Percentiles rank a stretch among this genome's conserved stretches.
phyloP scores from a whole-genome alignment of 139 green algal genomes.

The Picochlorum sp. region DNA sequence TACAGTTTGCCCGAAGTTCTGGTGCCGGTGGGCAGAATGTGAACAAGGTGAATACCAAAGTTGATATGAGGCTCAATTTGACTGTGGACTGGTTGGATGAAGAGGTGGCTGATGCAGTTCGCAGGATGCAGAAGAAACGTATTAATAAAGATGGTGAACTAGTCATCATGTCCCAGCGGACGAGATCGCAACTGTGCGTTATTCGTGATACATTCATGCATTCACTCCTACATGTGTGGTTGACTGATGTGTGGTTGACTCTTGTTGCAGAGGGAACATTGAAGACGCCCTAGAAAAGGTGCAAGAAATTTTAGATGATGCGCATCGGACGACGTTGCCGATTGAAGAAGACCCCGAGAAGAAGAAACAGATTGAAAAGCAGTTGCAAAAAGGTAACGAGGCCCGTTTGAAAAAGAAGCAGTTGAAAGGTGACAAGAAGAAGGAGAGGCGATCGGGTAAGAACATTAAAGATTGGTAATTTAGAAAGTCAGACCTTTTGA shows the following conservation, averaged over 20 bases:
- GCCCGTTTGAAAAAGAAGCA: conserved; percentile 68
- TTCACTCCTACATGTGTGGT: neutral
- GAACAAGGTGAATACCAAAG: conserved; percentile 96
- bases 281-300: conserved; percentile 84
- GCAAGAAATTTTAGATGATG: conserved; percentile 72
- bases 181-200: conserved; percentile 62
- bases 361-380: conserved; percentile 61
- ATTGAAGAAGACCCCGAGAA: conserved; percentile 73
- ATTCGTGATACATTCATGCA: neutral
- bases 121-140: conserved; percentile 73
- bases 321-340: conserved; percentile 58
- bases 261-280: conserved; percentile 68
- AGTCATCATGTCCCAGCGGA: conserved; percentile 73
- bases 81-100: conserved; percentile 66
- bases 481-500: conserved; percentile 16
- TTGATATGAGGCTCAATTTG: conserved; percentile 87
- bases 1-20: conserved; percentile 76
- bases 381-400: conserved; percentile 68
- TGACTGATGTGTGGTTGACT: conserved; percentile 7
- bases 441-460: conserved; percentile 44
- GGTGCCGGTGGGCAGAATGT: conserved; percentile 92
- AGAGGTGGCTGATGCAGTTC: conserved; percentile 63
- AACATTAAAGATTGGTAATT: conserved; percentile 47
- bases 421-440: conserved; percentile 63
- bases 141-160: conserved; percentile 89